Evolutionary conservation across 495 filamentous ascomycete species (phyloP).

Genomic region (Penicillium argentinense): DNA sequence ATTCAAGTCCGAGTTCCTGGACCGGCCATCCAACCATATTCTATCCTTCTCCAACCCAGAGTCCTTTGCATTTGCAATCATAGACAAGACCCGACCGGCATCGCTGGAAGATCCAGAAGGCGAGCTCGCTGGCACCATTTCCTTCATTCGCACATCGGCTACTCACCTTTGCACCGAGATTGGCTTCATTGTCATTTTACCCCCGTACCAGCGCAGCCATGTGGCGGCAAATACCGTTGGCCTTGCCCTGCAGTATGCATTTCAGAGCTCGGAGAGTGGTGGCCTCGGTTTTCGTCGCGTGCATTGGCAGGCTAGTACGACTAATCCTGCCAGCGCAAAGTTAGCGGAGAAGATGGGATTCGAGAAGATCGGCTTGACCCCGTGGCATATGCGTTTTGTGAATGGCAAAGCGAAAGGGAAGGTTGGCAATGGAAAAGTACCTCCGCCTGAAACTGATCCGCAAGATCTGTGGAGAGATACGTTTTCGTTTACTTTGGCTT

Average conservation of each 20-base stretch:
- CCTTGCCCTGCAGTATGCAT: constrained; percentile 13
- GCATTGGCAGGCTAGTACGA: constrained; percentile 18
- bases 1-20: constrained; percentile 14
- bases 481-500: constrained; percentile 13
- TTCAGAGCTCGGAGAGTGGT: constrained; percentile 7
- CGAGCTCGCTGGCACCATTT: constrained; percentile 23
- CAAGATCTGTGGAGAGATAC: constrained; percentile 26
- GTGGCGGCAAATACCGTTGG: constrained; percentile 22
- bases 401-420: constrained; percentile 19
- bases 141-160: constrained; percentile 16
- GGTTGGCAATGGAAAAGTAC: constrained; percentile 16
- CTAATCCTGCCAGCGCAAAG: constrained; percentile 13
- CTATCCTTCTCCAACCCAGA: constrained; percentile 20
- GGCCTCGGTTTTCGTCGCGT: constrained; percentile 19
- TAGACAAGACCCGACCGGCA: constrained; percentile 21
- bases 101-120: constrained; percentile 21
- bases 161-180: constrained; percentile 18
- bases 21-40: constrained; percentile 2
- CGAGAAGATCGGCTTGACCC: constrained; percentile 12
- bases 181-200: constrained; percentile 23
- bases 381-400: constrained; percentile 22
- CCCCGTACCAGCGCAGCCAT: constrained; percentile 25
- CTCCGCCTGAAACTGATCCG: constrained; percentile 16
- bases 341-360: constrained; percentile 26
- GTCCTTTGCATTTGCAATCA: constrained; percentile 24